Percentiles rank a stretch among this genome's conserved stretches.
Evolutionary conservation across 805 yeast genomes (phyloP).

Genomic region (Priceomyces fermenticarens): DNA sequence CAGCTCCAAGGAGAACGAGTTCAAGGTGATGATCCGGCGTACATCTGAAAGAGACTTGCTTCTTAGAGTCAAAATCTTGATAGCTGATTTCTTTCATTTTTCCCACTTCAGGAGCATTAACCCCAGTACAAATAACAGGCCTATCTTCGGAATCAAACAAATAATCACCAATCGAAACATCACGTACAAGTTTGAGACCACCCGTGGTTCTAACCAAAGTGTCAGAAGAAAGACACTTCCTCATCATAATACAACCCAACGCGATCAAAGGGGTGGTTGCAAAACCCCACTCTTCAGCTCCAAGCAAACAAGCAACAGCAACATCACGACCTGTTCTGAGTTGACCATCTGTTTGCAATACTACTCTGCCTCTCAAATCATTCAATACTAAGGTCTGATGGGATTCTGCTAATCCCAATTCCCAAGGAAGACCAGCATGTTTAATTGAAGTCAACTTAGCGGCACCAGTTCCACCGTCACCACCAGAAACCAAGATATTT

Average conservation of each 20-base stretch:
- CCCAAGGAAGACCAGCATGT: slow-evolving; percentile 99
- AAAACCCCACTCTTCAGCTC: slow-evolving; percentile 98
- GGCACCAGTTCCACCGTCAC: slow-evolving; percentile 99
- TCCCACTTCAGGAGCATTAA: not conserved
- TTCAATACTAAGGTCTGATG: slow-evolving; percentile 95
- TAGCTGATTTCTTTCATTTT: slow-evolving; percentile 4
- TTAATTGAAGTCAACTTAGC: slow-evolving; percentile 96
- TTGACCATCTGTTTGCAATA: slow-evolving; percentile 98
- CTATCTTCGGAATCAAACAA: slow-evolving; percentile 4
- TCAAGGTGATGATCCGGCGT: slow-evolving; percentile 1
- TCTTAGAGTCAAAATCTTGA: slow-evolving; percentile 4
- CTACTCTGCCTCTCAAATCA: slow-evolving; percentile 92
- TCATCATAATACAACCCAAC: slow-evolving; percentile 96
- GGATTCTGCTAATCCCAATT: slow-evolving; percentile 95
- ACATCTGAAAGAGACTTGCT: slow-evolving; percentile 1
- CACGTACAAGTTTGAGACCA: slow-evolving; percentile 3
- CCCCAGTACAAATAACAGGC: slow-evolving; percentile 2
- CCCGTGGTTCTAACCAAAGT: slow-evolving; percentile 3
- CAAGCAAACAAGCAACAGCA: slow-evolving; percentile 91
- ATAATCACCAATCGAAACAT: slow-evolving; percentile 6
- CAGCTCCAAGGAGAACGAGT: not conserved
- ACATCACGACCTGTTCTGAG: slow-evolving; percentile 95
- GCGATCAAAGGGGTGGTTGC: slow-evolving; percentile 97
- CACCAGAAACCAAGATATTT: slow-evolving; percentile 92
- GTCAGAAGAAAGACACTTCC: slow-evolving; percentile 44